Conservation (phyloP, 164 flowering plant species). For the Annona cherimola region DNA sequence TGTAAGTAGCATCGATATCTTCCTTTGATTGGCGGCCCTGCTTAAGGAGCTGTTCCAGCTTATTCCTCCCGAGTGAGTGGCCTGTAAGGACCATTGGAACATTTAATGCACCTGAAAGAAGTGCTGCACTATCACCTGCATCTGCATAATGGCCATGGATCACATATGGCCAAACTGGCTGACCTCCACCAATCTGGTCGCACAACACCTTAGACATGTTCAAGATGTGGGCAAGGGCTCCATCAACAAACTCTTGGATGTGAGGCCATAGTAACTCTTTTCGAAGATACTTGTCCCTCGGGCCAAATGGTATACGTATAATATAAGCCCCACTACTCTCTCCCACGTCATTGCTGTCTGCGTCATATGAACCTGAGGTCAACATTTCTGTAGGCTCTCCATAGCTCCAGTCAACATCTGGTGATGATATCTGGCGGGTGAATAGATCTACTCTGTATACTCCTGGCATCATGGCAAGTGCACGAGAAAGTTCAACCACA, state of each 20-base stretch:
- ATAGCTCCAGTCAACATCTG: conserved; percentile 87
- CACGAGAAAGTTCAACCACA: conserved; percentile 90
- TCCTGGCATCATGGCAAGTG: conserved; percentile 90
- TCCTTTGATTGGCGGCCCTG: conserved; percentile 88
- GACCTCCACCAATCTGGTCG: conserved; percentile 80
- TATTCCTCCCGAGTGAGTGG: conserved; percentile 88
- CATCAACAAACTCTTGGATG: conserved; percentile 89
- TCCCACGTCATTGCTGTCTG: conserved; percentile 51
- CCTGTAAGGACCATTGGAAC: conserved; percentile 98
- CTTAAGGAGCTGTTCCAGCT: conserved; percentile 91
- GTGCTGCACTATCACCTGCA: conserved; percentile 95
- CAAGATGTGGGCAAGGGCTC: conserved; percentile 77
- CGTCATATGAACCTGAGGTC: conserved; percentile 48
- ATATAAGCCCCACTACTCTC: conserved; percentile 96
- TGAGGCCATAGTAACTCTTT: conserved; percentile 88
- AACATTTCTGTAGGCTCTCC: conserved; percentile 95
- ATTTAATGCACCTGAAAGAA: conserved; percentile 87
- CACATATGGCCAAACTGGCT: conserved; percentile 87
- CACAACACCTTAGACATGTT: conserved; percentile 84
- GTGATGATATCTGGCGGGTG: conserved; percentile 74
- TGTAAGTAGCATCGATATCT: conserved; percentile 82
- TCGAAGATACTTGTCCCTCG: conserved; percentile 65
- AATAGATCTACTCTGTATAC: conserved; percentile 91
- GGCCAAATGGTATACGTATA: conserved; percentile 81
- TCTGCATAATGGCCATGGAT: conserved; percentile 95